These are phyloP conservation scores for Cordyceps sp. DNA, from an alignment of 2,329 filamentous ascomycete species.

Conservation along the genomic window DNA sequence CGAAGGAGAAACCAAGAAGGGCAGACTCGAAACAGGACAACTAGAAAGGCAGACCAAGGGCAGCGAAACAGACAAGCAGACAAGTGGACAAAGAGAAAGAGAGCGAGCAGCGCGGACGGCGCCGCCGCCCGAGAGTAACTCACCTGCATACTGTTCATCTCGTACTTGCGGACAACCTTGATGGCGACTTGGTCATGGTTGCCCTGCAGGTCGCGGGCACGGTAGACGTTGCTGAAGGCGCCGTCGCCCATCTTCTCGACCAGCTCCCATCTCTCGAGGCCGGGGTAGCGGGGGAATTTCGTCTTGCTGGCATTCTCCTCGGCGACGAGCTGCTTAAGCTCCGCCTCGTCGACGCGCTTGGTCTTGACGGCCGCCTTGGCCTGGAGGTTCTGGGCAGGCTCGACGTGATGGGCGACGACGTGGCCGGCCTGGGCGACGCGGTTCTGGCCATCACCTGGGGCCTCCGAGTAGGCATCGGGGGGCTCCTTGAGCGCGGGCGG, in stretches of 20 bases:
- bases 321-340: constrained; percentile 72
- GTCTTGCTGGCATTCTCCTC: constrained; percentile 78
- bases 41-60: background rate
- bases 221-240: constrained; percentile 97
- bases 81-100: constrained; percentile 6
- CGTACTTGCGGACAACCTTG: constrained; percentile 96
- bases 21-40: background rate
- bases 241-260: constrained; percentile 98
- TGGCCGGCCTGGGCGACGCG: constrained; percentile 52
- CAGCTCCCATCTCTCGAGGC: constrained; percentile 52
- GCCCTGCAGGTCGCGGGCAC: constrained; percentile 59
- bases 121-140: constrained; percentile 25
- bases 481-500: constrained; percentile 24
- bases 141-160: constrained; percentile 98
- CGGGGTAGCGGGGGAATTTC: constrained; percentile 54
- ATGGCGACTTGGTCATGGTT: constrained; percentile 74
- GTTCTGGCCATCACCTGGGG: constrained; percentile 44
- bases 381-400: constrained; percentile 38
- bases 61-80: constrained; percentile 1
- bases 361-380: constrained; percentile 10
- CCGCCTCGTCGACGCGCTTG: constrained; percentile 38
- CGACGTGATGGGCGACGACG: constrained; percentile 44
- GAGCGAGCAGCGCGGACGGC: background rate
- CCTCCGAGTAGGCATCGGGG: constrained; percentile 44
- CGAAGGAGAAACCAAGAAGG: constrained; percentile 6